Conservation (phyloP, 768 basidiomycete species). For the Gyrodon lividus region DNA sequence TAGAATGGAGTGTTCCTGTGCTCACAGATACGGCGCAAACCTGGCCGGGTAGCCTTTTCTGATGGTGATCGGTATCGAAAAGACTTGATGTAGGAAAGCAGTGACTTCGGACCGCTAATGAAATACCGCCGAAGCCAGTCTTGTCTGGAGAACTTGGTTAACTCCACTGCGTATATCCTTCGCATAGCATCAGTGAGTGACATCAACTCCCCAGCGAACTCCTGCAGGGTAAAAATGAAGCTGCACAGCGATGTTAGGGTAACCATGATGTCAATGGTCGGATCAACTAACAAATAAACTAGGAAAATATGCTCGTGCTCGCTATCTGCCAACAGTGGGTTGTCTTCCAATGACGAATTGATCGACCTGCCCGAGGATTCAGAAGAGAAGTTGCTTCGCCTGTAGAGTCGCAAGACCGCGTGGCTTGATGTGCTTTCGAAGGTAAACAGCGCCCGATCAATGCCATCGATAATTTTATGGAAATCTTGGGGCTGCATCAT, state of each 20-base stretch:
- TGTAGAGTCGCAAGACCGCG: conserved; percentile 75
- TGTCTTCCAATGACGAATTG: conserved; percentile 28
- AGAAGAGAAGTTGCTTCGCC: conserved; percentile 42
- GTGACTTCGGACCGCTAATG: conserved; percentile 19
- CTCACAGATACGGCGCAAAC: conserved; percentile 45
- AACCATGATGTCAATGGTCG: neutral
- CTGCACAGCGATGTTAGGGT: conserved; percentile 40
- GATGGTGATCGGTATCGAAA: conserved; percentile 12
- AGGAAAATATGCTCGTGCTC: conserved; percentile 86
- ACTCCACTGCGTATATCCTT: conserved; percentile 69
- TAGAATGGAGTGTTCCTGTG: neutral
- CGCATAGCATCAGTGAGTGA: conserved; percentile 83
- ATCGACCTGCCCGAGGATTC: conserved; percentile 12
- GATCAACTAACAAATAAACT: conserved; percentile 80
- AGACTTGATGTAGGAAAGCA: conserved; percentile 22
- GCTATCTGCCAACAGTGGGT: conserved; percentile 38
- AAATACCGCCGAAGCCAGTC: conserved; percentile 43
- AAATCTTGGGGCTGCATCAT: conserved; percentile 59
- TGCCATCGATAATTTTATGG: conserved; percentile 56
- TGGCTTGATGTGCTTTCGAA: conserved; percentile 86
- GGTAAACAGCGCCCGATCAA: conserved; percentile 65
- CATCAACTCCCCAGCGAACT: conserved; percentile 83
- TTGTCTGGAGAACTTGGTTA: conserved; percentile 36
- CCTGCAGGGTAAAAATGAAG: conserved; percentile 95
- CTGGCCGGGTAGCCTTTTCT: conserved; percentile 16